phyloP scores from a whole-genome alignment of 1,284 basidiomycete genomes.

The Sphaerobolus stellatus region DNA sequence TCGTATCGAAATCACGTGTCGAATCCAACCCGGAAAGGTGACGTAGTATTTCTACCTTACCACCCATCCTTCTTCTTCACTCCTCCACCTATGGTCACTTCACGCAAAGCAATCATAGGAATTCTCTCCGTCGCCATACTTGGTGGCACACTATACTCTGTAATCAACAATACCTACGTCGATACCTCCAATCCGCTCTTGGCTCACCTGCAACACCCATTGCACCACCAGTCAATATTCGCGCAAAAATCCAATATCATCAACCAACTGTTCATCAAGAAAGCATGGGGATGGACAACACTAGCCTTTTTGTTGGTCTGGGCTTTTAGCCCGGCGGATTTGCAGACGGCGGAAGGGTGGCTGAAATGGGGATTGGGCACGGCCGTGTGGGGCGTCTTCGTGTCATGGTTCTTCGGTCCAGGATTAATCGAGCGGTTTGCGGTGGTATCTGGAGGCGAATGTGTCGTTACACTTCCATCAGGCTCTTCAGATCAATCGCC shows the following conservation, averaged over 20 bases:
- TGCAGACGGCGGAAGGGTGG: slow-evolving; percentile 45
- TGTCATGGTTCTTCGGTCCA: slow-evolving; percentile 92
- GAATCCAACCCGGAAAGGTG: slow-evolving; percentile 1
- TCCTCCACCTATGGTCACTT: neutral
- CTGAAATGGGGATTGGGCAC: slow-evolving; percentile 66
- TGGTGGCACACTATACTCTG: slow-evolving; percentile 53
- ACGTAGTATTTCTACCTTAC: slow-evolving; percentile 11
- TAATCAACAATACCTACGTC: slow-evolving; percentile 55
- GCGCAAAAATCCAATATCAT: slow-evolving; percentile 81
- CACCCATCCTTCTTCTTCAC: neutral
- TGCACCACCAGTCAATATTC: slow-evolving; percentile 69
- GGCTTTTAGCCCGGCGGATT: slow-evolving; percentile 49
- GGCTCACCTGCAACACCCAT: slow-evolving; percentile 62
- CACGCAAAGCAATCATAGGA: slow-evolving; percentile 13
- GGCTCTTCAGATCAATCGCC: slow-evolving; percentile 32
- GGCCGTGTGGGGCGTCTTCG: slow-evolving; percentile 71
- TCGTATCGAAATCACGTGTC: neutral
- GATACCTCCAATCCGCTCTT: slow-evolving; percentile 71
- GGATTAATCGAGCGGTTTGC: slow-evolving; percentile 76
- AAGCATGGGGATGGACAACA: slow-evolving; percentile 90
- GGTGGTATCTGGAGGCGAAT: slow-evolving; percentile 78
- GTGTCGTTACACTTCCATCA: slow-evolving; percentile 55
- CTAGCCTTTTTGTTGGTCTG: slow-evolving; percentile 61
- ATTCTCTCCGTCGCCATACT: slow-evolving; percentile 41
- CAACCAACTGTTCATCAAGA: slow-evolving; percentile 88